These are phyloP conservation scores for Pyrenophora tritici-repentis DNA, from an alignment of 2,329 filamentous ascomycete species.

Conservation along the genomic window DNA sequence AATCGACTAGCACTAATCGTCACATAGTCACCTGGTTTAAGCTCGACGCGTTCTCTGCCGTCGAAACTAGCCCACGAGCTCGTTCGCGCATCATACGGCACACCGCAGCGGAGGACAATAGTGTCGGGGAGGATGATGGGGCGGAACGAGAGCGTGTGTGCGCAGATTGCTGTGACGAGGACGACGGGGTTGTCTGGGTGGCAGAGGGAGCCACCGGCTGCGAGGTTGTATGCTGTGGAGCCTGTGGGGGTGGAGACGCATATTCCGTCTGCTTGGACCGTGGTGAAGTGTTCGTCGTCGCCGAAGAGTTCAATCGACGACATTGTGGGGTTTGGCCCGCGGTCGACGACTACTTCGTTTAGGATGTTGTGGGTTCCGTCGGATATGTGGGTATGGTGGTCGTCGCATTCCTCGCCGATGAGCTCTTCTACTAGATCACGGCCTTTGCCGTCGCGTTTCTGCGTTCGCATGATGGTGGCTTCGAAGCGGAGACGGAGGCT, in stretches of 20 bases:
- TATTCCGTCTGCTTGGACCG: slow-evolving; percentile 87
- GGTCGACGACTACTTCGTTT: slow-evolving; percentile 95
- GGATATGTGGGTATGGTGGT: slow-evolving; percentile 82
- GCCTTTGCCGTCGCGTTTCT: slow-evolving; percentile 50
- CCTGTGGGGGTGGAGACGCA: slow-evolving; percentile 94
- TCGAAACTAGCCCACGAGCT: slow-evolving; percentile 98
- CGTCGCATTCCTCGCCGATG: slow-evolving; percentile 82
- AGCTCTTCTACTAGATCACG: slow-evolving; percentile 77
- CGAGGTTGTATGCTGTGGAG: slow-evolving; percentile 93
- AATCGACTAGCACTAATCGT: slow-evolving; percentile 81
- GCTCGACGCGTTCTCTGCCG: slow-evolving; percentile 78
- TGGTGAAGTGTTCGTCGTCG: slow-evolving; percentile 94
- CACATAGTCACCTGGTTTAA: slow-evolving; percentile 79
- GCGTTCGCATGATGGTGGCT: slow-evolving; percentile 87
- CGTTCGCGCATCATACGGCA: slow-evolving; percentile 90
- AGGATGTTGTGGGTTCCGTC: slow-evolving; percentile 87
- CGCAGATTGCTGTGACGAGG: slow-evolving; percentile 90
- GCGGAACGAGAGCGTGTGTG: slow-evolving; percentile 91
- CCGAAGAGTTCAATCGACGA: slow-evolving; percentile 90
- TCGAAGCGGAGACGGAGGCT: slow-evolving; percentile 89
- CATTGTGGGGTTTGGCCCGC: slow-evolving; percentile 94
- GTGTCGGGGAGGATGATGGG: slow-evolving; percentile 97
- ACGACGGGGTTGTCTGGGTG: slow-evolving; percentile 97
- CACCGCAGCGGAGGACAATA: slow-evolving; percentile 87
- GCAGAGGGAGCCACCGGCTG: slow-evolving; percentile 91